Evolutionary conservation across 2,329 filamentous ascomycete species (phyloP).

Genomic region (Aureobasidium sp.): DNA sequence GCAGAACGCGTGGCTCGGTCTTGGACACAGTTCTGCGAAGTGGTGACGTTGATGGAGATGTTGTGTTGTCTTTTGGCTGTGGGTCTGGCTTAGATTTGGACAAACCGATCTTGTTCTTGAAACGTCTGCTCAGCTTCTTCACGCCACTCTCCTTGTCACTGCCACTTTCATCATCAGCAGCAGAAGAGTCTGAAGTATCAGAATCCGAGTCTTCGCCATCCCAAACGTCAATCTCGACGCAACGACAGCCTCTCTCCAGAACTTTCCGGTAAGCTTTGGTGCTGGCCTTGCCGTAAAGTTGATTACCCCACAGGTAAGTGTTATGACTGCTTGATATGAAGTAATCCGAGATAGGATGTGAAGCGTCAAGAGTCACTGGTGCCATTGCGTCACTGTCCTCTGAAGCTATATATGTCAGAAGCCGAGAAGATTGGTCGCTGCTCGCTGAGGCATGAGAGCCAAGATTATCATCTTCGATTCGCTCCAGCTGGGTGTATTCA

Average conservation of each 20-base stretch:
- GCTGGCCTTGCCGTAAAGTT: conserved; percentile 70
- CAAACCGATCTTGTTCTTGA: conserved; percentile 25
- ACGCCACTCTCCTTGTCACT: conserved; percentile 26
- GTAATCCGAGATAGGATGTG: conserved; percentile 69
- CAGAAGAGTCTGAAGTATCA: conserved; percentile 2
- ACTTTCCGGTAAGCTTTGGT: conserved; percentile 72
- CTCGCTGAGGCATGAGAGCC: neutral
- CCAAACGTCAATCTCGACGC: conserved; percentile 94
- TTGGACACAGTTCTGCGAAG: conserved; percentile 3
- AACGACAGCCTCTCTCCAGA: conserved; percentile 71
- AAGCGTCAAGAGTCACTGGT: conserved; percentile 29
- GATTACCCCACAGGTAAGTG: conserved; percentile 83
- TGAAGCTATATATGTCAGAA: conserved; percentile 43
- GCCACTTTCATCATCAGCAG: conserved; percentile 23
- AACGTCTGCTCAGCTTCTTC: conserved; percentile 28
- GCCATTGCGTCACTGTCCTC: conserved; percentile 41
- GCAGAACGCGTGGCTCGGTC: conserved; percentile 27
- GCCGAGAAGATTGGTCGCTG: conserved; percentile 29
- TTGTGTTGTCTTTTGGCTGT: conserved; percentile 17
- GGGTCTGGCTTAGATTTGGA: conserved; percentile 20
- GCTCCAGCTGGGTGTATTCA: neutral
- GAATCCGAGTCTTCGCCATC: conserved; percentile 53
- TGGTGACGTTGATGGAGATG: neutral
- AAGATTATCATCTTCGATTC: neutral
- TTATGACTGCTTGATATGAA: conserved; percentile 95